Base-by-base conservation (phyloP, 768 basidiomycete genomes). In the Leccinum truebloodii region DNA sequence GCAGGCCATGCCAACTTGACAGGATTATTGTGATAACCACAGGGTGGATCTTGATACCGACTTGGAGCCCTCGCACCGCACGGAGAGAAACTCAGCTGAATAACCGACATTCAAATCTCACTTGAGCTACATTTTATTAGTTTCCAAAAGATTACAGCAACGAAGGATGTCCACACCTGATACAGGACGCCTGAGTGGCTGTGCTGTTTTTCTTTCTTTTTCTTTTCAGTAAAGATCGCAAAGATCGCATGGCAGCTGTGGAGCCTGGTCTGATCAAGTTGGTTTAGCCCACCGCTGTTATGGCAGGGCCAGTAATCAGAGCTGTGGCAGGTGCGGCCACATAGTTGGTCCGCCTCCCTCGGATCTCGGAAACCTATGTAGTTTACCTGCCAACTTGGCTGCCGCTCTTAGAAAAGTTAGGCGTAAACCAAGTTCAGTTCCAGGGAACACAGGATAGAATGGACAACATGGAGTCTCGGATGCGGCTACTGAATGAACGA, bases 401-500 rank as follows among this genome's bases (percentile, higher is more conserved):
- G 13, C 52, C 32, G 16, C 52, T 65, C 7, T 44, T 46, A 41
- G 8, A 39, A 50, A 20, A 50, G 34, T 22, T 10, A 39, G n/a
- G 24, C 26, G 57, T 22, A 41, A 22, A 18, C 22, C 18, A 24
- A 12, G 20, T 32, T 41, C 9, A n/a, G 9, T 53, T 52, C 28
- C 58, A 41, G 57, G 55, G 37, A 14, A 12, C 58, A 63, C 58
- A 60, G 59, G 52, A 60, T 55, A 46, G 44, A 54, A 46, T 26
- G 35, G 24, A 13, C 1, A 37, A 52, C 32, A 52, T 6, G 18
- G 30, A 35, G 39, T 37, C 41, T 3, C 4, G 9, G 41, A 44
- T 44, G 49, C 51, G 68, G 66, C 44, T 70, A 66, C 57, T 60
- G 65, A 58, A 66, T 48, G 53, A 73, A 66, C 22, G 55, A 59